Percentiles rank a stretch among this genome's conserved stretches.
These are phyloP conservation scores for Amauroascus niger DNA, from an alignment of 2,329 filamentous ascomycete species.

Conservation along the genomic window DNA sequence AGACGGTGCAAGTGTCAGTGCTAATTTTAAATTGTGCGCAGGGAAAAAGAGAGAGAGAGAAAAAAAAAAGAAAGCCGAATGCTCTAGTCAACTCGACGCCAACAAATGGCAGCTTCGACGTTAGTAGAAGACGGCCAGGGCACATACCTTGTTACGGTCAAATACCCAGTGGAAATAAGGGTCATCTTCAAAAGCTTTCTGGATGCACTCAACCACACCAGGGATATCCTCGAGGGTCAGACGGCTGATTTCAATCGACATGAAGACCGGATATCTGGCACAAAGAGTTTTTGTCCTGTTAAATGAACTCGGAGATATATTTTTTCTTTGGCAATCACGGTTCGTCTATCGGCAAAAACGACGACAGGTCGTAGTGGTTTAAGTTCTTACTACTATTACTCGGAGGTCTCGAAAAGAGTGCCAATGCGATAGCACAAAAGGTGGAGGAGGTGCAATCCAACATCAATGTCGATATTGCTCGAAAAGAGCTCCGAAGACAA, in stretches of 20 bases:
- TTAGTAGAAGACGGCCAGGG: not conserved
- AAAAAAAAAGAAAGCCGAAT: not conserved
- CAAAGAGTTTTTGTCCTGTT: not conserved
- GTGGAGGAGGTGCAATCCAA: slow-evolving; percentile 7
- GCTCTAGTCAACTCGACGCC: slow-evolving; percentile 5
- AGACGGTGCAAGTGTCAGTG: slow-evolving; percentile 2
- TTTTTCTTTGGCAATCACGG: slow-evolving; percentile 6
- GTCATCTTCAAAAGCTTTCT: slow-evolving; percentile 56
- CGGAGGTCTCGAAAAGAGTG: slow-evolving; percentile 10
- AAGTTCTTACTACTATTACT: slow-evolving; percentile 8
- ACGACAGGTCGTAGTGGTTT: slow-evolving; percentile 1
- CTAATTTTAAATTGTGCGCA: not conserved
- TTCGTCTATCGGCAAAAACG: slow-evolving; percentile 2
- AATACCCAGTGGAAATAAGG: slow-evolving; percentile 60
- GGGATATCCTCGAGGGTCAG: slow-evolving; percentile 53
- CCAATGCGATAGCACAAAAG: slow-evolving; percentile 4
- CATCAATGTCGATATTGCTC: slow-evolving; percentile 10
- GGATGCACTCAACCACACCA: slow-evolving; percentile 54
- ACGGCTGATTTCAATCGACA: slow-evolving; percentile 47
- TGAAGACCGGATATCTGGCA: slow-evolving; percentile 19
- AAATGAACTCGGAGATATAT: not conserved
- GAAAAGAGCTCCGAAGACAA: not conserved
- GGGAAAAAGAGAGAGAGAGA: not conserved
- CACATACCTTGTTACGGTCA: slow-evolving; percentile 46
- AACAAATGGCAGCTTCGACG: slow-evolving; percentile 2